Evolutionary conservation across 345 rosid species (phyloP).

Genomic region (Mallotus nudiflorus): DNA sequence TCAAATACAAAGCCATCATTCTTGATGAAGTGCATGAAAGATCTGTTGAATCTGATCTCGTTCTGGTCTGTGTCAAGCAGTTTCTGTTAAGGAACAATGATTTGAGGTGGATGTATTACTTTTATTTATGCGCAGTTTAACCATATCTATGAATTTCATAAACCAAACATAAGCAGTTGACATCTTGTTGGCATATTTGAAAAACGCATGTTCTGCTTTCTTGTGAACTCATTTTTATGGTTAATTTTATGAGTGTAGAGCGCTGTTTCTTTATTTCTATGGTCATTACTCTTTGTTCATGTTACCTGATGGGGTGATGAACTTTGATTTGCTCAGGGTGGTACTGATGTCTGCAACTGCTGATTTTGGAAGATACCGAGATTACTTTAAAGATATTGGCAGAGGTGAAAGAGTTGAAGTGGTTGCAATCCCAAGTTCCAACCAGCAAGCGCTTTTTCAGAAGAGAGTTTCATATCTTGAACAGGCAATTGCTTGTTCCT

Average conservation of each 20-base stretch:
- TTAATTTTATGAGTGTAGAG: neutral
- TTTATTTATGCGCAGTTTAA: slow-evolving; percentile 5
- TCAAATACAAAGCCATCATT: slow-evolving; percentile 81
- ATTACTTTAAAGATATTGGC: slow-evolving; percentile 84
- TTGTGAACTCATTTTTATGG: neutral
- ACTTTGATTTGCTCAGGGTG: slow-evolving; percentile 50
- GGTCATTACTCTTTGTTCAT: neutral
- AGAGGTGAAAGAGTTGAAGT: slow-evolving; percentile 94
- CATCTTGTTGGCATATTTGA: slow-evolving; percentile 1
- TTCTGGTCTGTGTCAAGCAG: slow-evolving; percentile 88
- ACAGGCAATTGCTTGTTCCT: slow-evolving; percentile 47
- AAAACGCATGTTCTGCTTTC: neutral
- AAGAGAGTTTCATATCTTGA: slow-evolving; percentile 74
- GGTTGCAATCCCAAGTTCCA: slow-evolving; percentile 74
- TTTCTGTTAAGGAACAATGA: slow-evolving; percentile 68
- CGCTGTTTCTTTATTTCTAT: neutral
- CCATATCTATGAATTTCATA: neutral
- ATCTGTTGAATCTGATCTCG: slow-evolving; percentile 93
- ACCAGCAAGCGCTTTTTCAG: slow-evolving; percentile 62
- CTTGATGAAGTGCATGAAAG: slow-evolving; percentile 99
- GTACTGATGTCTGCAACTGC: slow-evolving; percentile 99
- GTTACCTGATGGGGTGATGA: slow-evolving; percentile 1
- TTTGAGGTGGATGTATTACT: slow-evolving; percentile 55
- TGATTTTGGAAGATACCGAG: slow-evolving; percentile 75
- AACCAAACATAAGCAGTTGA: neutral